Base-by-base conservation (phyloP, 2,329 filamentous ascomycete species). In the Neocatenulostroma microsporum region DNA sequence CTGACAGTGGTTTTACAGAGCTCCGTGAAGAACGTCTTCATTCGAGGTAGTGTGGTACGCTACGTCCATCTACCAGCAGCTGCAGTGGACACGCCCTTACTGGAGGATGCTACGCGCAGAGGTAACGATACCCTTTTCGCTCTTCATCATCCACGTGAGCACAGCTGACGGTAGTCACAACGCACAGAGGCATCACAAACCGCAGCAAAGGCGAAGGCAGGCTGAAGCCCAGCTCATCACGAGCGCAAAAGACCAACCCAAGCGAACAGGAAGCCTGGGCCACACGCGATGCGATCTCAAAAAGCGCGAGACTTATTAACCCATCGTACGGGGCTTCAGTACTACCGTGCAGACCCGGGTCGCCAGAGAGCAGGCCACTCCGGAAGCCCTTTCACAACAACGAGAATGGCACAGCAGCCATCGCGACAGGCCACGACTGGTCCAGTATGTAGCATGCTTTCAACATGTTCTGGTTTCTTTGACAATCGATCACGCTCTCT, bases 11-110 rank as follows among this genome's bases (percentile, higher is more conserved):
- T 28, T 33, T 23, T 42, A 36, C 46, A 78, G 75, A 80, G 76
- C 44, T 82, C 86, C 13, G 87, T 94, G 48, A 94, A 93, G 69
- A 94, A 94, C 57, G 86, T 94, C 65, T 95, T 95, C 60, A 94
- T 95, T 55, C 77, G 88, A 54, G 88, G 88, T 21, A 93, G 84
- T 39, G 88, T 94, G 29, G 88, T 95, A 47, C 75, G 88, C 51
- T 95, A 95, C 57, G 86, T 95, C 33, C 85, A 95, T 62, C 68
- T 95, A 34, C 87, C 88, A 0, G 80, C 81, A 6, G 74, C 72
- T 19, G 82, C 84, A 28, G 87, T 95, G 25, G 88, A 95, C 58
- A 82, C 87, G 18, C 82, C 84, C 21, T 64, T 95, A 45, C 65
- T 95, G 44, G 88, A 95, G 67, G 88, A 95, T 67, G 88, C 88